Evolutionary conservation across 2,329 filamentous ascomycete genomes (phyloP), one percentile per base, ranked within the genome.

Genomic region (Blastomyces gilchristii): DNA sequence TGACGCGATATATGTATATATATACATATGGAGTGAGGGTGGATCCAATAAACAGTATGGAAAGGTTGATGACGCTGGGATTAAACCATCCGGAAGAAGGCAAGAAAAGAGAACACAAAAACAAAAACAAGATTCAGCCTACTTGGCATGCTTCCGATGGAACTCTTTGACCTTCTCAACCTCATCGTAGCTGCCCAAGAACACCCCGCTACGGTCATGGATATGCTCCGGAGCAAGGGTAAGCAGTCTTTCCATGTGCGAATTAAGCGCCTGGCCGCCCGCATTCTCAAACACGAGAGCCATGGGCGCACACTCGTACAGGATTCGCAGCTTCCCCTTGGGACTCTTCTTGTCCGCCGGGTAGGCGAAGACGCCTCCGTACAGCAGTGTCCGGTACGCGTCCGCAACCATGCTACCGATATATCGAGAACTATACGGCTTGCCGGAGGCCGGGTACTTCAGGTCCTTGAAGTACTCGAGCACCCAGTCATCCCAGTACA

Each of bases 271-370:
- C 77, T 95, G 87, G 65, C 94, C 94, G 70, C 94, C 94, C 71
- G 94, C 94, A 78, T 99, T 97, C 79, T 99, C 94, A 76, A 99
- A 97, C 7, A 99, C 85, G 87, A 97, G 89, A 31, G 94, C 94
- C 94, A 99, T 99, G 49, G 94, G 94, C 16, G 94, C 94, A 75
- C 94, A 99, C 81, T 99, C 94, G 79, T 99, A 99, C 71, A 99
- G 76, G 69, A 99, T 99, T 68, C 94, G 85, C 69, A 99, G 84
- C 82, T 99, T 99, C 69, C 94, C 94, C 85, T 97, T 99, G 67
- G 92, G 91, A 73, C 89, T 96, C 87, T 99, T 97, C 82, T 92
- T 95, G 74, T 99, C 94, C 16, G 93, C 90, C 0, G 94, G 94
- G 75, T 99, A 99, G 54, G 94, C 94, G 76, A 99, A 99, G 73